These are phyloP conservation scores for Brassica cretica DNA, from an alignment of 345 rosid genomes.

Conservation along the genomic window DNA sequence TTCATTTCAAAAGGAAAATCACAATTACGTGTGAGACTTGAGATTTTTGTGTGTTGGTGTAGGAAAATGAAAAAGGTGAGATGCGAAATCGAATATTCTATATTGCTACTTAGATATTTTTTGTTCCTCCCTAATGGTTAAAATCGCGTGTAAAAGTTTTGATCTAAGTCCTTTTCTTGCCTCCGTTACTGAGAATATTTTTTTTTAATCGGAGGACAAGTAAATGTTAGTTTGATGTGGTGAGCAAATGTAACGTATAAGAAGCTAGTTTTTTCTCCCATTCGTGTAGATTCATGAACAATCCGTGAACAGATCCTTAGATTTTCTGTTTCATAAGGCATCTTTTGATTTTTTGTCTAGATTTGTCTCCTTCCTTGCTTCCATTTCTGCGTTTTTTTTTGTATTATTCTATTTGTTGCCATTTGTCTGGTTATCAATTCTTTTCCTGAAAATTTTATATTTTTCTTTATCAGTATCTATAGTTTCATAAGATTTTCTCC, in stretches of 20 bases:
- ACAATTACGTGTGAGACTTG: neutral
- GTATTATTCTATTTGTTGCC: conserved; percentile 7
- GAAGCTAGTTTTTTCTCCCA: neutral
- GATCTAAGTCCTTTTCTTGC: neutral
- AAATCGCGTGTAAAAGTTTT: neutral
- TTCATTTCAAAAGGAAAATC: neutral
- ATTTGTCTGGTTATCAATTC: conserved; percentile 23
- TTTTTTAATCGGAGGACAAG: neutral
- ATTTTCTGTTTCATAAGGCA: neutral
- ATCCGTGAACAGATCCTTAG: neutral
- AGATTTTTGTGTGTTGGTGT: neutral
- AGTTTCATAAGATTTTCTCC: neutral
- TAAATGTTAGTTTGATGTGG: neutral
- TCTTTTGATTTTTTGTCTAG: neutral
- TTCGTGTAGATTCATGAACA: neutral
- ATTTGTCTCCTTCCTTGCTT: neutral
- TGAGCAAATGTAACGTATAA: neutral
- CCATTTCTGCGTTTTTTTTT: neutral
- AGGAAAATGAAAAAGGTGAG: neutral
- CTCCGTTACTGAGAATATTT: neutral
- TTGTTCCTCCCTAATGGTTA: neutral
- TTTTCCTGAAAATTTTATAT: neutral
- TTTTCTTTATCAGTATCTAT: neutral
- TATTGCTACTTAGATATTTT: neutral
- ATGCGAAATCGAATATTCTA: neutral